A percentile compares a stretch with the other conserved stretches of the same genome.
Evolutionary conservation across 23 red algal genomes (phyloP).

Genomic region (Cyanidium caldarium): DNA sequence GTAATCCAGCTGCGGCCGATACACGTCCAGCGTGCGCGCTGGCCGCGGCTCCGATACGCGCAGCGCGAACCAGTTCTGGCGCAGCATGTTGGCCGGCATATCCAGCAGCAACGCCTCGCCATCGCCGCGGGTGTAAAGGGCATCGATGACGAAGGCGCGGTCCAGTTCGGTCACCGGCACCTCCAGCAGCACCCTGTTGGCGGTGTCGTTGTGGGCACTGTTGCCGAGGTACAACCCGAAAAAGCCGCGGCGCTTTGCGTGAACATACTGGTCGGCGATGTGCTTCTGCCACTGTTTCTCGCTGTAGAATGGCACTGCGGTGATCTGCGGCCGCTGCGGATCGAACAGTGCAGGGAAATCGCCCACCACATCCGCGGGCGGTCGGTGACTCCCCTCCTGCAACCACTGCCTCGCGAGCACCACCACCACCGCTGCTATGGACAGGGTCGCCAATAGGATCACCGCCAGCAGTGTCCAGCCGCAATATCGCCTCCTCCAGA

Average conservation of each 20-base stretch:
- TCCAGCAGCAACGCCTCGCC: slow-evolving; percentile 1
- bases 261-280: background rate
- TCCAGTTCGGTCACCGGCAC: slow-evolving; percentile 8
- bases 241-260: background rate
- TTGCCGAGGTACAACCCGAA: background rate
- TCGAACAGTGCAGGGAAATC: no score
- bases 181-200: background rate
- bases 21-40: background rate
- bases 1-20: slow-evolving; percentile 5
- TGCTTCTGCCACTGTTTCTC: background rate
- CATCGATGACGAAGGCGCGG: slow-evolving; percentile 11
- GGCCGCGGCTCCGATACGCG: background rate
- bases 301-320: background rate
- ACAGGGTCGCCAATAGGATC: no score
- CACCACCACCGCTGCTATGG: no score
- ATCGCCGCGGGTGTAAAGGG: slow-evolving; percentile 7
- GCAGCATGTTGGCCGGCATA: background rate
- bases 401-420: no score
- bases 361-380: no score
- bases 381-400: no score
- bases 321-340: no score
- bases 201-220: background rate
- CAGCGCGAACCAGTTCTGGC: slow-evolving; percentile 13
- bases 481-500: no score
- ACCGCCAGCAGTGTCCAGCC: no score